These are phyloP conservation scores for Chaetomium sp. DNA, from an alignment of 2,329 filamentous ascomycete genomes.

Conservation along the genomic window DNA sequence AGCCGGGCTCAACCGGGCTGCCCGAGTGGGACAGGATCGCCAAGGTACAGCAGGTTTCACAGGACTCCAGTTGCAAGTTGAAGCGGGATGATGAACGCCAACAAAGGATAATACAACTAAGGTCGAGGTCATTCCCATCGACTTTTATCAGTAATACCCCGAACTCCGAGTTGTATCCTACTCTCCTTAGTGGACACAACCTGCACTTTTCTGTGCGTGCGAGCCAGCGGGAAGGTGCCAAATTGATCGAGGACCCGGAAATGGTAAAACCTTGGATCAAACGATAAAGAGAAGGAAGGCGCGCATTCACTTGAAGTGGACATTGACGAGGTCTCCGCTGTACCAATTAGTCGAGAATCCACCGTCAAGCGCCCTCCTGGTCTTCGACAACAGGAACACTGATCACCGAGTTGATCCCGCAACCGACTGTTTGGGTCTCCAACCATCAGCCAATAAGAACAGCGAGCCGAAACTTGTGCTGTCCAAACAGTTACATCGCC, in stretches of 20 bases:
- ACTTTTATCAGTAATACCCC: neutral
- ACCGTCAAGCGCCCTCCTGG: neutral
- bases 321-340: neutral
- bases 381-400: neutral
- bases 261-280: neutral
- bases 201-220: neutral
- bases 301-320: neutral
- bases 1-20: neutral
- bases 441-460: slow-evolving; percentile 22
- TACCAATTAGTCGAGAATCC: neutral
- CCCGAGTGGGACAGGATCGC: neutral
- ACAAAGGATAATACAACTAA: neutral
- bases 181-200: neutral
- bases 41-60: neutral
- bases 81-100: neutral
- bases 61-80: too few relatives aligned
- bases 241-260: neutral
- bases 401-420: slow-evolving; percentile 7
- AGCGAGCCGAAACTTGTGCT: neutral
- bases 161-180: neutral
- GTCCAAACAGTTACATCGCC: slow-evolving; percentile 23
- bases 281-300: neutral
- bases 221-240: neutral
- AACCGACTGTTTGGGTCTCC: slow-evolving; percentile 2
- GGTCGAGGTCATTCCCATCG: neutral